Base-by-base conservation (phyloP, 352 stramenopile genomes). In the Pythium brassicae region DNA sequence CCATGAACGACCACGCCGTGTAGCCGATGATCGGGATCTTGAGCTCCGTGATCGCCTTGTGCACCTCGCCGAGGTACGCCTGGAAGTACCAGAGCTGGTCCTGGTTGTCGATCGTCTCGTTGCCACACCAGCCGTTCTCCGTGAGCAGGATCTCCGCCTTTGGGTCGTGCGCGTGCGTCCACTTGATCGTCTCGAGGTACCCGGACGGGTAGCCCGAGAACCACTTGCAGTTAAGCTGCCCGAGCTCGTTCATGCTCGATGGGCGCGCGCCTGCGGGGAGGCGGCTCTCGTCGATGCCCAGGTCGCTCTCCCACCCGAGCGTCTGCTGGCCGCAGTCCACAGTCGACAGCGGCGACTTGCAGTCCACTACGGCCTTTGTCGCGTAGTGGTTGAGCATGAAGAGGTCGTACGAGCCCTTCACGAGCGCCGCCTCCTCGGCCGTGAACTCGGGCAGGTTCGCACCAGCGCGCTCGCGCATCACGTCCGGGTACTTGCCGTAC, bases 331-430 rank as follows among this genome's bases (percentile, higher is more conserved):
- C 32, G 44, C 73, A 83, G 37, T 46, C 63, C 19, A 66, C 48
- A 27, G 56, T 55, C 6, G 69, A 79, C 32, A 61, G 62, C 20
- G 60, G 50, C 3, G 65, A 74, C 29, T 63, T 42, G 90, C 69
- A 80, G 53, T 87, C 67, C 3, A 76, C 83, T 26, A 80, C 78
- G 1, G 70, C 52, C 44, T 70, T 72, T 48, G 93, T 87, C 35
- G 69, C 71, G 66, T 98, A 99, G 63, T 98, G 89, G 70, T 99
- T 98, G 7, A 98, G 60, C 47, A 96, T 97, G 47, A 99, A 92
- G 47, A 98, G 86, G 52, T 99, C 96, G 61, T 83, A 85, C n/a
- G 84, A 96, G 11, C 76, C 79, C 40, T 75, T 74, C 19, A 98
- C 57, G 27, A 87, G 39, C 35, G 69, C 69, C 25, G 78, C 56